These are phyloP conservation scores for Pseudomassariella vexata DNA, from an alignment of 2,329 filamentous ascomycete species.

Conservation along the genomic window DNA sequence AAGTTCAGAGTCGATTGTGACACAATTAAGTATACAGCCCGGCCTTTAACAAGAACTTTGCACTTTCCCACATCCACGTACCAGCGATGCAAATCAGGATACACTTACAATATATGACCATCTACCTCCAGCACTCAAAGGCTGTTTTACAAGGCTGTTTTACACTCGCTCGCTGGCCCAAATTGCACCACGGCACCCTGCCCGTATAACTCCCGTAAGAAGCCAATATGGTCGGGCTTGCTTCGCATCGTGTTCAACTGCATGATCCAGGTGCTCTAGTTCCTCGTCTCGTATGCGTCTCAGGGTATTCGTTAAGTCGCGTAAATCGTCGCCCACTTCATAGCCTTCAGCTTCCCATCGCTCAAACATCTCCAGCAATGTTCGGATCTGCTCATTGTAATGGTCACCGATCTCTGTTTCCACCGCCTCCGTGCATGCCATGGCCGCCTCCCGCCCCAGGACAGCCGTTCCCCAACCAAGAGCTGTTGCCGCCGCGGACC, in stretches of 20 bases:
- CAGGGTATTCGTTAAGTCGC: constrained; percentile 65
- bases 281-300: constrained; percentile 90
- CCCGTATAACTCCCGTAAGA: constrained; percentile 77
- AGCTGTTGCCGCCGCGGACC: constrained; percentile 72
- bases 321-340: constrained; percentile 73
- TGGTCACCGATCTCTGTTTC: constrained; percentile 97
- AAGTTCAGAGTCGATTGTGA: too few species aligned
- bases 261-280: constrained; percentile 92
- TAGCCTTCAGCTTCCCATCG: constrained; percentile 73
- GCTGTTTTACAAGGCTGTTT: background rate
- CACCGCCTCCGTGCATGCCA: constrained; percentile 97
- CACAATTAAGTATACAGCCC: too few species aligned
- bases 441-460: constrained; percentile 87
- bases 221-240: constrained; percentile 86
- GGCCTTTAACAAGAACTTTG: too few species aligned
- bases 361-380: constrained; percentile 73
- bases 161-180: constrained; percentile 78
- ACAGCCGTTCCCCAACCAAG: constrained; percentile 87
- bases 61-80: too few species aligned
- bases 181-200: constrained; percentile 89
- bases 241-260: constrained; percentile 87
- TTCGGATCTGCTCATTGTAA: constrained; percentile 87
- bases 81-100: background rate
- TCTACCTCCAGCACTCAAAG: background rate
- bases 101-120: background rate